phyloP scores from a whole-genome alignment of 2,329 filamentous ascomycete genomes.

The Curvularia spicifera region DNA sequence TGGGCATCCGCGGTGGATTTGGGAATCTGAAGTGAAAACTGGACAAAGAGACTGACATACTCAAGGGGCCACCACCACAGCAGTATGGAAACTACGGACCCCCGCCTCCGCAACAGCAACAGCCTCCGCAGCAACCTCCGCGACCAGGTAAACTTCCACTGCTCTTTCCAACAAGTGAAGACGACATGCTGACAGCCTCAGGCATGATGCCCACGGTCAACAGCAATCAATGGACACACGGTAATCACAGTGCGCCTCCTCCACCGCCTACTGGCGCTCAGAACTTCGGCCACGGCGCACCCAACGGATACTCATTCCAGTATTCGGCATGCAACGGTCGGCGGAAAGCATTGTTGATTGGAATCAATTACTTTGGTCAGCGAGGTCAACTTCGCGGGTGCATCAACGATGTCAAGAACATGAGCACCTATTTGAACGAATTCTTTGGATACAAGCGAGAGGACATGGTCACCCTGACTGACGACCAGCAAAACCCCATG shows the following conservation, averaged over 20 bases:
- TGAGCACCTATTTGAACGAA: constrained; percentile 88
- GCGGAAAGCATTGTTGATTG: constrained; percentile 87
- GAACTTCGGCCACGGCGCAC: constrained; percentile 70
- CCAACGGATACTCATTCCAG: constrained; percentile 80
- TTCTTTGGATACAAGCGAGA: constrained; percentile 92
- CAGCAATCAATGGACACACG: constrained; percentile 53
- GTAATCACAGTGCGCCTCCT: constrained; percentile 65
- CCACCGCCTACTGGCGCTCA: constrained; percentile 67
- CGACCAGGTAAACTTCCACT: constrained; percentile 27
- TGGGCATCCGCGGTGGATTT: background rate
- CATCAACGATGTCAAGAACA: constrained; percentile 97
- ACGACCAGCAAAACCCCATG: constrained; percentile 97
- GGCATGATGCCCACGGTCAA: constrained; percentile 60
- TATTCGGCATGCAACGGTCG: constrained; percentile 91
- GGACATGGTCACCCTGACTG: constrained; percentile 96
- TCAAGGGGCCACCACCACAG: constrained; percentile 10
- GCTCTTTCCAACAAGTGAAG: background rate
- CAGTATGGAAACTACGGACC: constrained; percentile 10
- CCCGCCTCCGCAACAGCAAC: constrained; percentile 31
- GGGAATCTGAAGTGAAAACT: background rate
- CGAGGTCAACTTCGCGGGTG: constrained; percentile 88
- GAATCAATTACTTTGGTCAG: constrained; percentile 96
- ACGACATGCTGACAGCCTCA: constrained; percentile 45
- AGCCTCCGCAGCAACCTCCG: constrained; percentile 30
- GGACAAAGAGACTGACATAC: constrained; percentile 1